phyloP scores from a whole-genome alignment of 1,284 basidiomycete genomes.

The Albatrellus sp. region DNA sequence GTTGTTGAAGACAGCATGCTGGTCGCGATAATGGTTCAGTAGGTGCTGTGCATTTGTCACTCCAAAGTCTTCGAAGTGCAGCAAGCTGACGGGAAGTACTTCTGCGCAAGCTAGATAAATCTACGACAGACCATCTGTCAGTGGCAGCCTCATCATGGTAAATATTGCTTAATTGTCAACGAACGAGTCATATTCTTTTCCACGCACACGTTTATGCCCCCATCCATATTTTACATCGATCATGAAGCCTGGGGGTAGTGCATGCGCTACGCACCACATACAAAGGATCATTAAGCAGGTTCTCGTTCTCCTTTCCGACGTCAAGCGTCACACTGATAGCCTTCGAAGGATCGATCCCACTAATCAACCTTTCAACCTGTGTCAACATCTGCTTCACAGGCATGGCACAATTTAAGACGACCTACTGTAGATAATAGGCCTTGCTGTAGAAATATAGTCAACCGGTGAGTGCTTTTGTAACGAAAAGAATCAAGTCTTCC shows the following conservation, averaged over 20 bases:
- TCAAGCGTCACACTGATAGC: slow-evolving; percentile 60
- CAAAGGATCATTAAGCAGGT: slow-evolving; percentile 46
- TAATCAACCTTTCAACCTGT: slow-evolving; percentile 43
- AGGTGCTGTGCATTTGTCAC: too few relatives aligned
- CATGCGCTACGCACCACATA: slow-evolving; percentile 41
- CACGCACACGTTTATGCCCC: slow-evolving; percentile 49
- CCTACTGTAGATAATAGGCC: slow-evolving; percentile 72
- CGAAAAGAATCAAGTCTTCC: slow-evolving; percentile 12
- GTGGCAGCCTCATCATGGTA: slow-evolving; percentile 16
- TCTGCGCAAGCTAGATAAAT: too few relatives aligned
- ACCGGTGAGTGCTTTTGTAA: neutral
- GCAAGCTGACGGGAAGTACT: too few relatives aligned
- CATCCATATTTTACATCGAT: slow-evolving; percentile 36
- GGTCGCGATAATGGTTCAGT: too few relatives aligned
- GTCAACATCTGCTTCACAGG: neutral
- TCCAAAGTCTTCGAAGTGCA: too few relatives aligned
- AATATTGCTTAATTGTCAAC: slow-evolving; percentile 47
- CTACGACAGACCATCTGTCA: too few relatives aligned
- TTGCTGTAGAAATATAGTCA: slow-evolving; percentile 69
- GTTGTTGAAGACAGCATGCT: too few relatives aligned
- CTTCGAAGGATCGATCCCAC: slow-evolving; percentile 66
- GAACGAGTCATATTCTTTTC: slow-evolving; percentile 55
- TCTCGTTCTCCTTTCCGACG: slow-evolving; percentile 68
- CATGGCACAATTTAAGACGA: too few relatives aligned
- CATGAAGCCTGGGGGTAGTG: neutral